Evolutionary conservation across 73 alveolate genomes (phyloP).

Genomic region (Vitrella brassicaformis): DNA sequence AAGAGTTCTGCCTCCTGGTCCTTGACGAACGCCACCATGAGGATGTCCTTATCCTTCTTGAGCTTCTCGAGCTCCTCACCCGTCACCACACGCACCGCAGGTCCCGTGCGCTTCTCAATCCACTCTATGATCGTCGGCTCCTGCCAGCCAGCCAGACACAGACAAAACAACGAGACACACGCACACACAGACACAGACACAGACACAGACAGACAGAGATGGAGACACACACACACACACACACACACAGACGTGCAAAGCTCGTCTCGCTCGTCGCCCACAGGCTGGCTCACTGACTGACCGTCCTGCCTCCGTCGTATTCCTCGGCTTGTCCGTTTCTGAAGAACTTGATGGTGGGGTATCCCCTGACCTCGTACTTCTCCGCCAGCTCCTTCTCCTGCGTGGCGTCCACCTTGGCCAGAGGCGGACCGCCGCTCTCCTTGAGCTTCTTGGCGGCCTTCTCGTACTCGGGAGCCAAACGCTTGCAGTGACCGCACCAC

Average conservation of each 20-base stretch:
- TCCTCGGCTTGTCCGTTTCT: constrained; percentile 39
- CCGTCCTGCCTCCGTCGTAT: constrained; percentile 58
- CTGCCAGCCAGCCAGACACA: no score
- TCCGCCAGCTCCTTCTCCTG: constrained; percentile 42
- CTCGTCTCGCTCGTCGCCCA: no score
- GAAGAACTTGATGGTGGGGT: constrained; percentile 58
- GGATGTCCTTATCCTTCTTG: background rate
- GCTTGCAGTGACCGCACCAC: constrained; percentile 79
- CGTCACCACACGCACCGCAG: background rate
- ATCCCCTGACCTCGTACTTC: constrained; percentile 47
- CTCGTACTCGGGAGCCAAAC: constrained; percentile 68
- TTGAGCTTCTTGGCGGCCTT: constrained; percentile 60
- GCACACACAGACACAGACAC: no score
- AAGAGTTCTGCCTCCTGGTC: background rate
- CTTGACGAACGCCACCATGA: background rate
- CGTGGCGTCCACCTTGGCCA: constrained; percentile 59
- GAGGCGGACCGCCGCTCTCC: constrained; percentile 42
- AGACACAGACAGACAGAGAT: no score
- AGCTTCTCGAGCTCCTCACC: background rate
- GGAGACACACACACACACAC: no score
- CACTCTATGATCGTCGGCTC: background rate
- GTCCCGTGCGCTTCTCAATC: background rate
- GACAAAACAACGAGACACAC: no score
- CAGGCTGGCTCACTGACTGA: no score
- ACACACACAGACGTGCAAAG: no score